Percentiles rank a stretch among this genome's conserved stretches.
These are phyloP conservation scores for Naematelia aurantialba DNA, from an alignment of 768 basidiomycete genomes.

Conservation along the genomic window DNA sequence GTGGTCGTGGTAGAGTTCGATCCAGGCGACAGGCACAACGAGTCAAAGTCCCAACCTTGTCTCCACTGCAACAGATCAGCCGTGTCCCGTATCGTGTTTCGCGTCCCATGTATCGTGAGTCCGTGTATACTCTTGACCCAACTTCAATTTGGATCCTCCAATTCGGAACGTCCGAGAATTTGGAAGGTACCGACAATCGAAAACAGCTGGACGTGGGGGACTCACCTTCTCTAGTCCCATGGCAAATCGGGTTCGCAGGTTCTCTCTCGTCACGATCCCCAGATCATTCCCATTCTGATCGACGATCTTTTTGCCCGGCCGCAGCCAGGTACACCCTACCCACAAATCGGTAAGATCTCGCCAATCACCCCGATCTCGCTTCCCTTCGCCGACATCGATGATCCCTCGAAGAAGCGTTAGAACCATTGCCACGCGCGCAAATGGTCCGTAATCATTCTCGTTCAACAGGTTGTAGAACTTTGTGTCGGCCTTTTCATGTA, in stretches of 20 bases:
- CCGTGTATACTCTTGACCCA: too few species aligned
- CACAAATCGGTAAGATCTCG: constrained; percentile 44
- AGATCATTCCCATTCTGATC: constrained; percentile 39
- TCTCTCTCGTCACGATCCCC: constrained; percentile 39
- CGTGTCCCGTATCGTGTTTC: not conserved
- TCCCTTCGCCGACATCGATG: constrained; percentile 51
- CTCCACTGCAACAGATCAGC: constrained; percentile 48
- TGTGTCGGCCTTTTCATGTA: constrained; percentile 37
- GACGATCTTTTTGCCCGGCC: constrained; percentile 32
- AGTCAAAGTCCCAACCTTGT: constrained; percentile 52
- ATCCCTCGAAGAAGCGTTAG: constrained; percentile 49
- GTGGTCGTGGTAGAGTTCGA: not conserved
- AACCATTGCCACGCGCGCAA: constrained; percentile 49
- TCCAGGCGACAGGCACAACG: constrained; percentile 34
- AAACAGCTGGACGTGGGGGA: not conserved
- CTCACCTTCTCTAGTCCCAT: constrained; percentile 31
- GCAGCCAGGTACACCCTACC: constrained; percentile 35
- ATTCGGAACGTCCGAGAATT: too few species aligned
- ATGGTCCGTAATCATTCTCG: constrained; percentile 47
- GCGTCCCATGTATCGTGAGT: too few species aligned
- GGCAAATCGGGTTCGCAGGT: constrained; percentile 31
- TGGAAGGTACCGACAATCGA: too few species aligned
- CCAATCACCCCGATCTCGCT: constrained; percentile 45
- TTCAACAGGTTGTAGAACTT: constrained; percentile 41
- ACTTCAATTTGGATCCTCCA: too few species aligned